phyloP scores from a whole-genome alignment of 176 grass and related monocot genomes.

The Juncus inflexus region DNA sequence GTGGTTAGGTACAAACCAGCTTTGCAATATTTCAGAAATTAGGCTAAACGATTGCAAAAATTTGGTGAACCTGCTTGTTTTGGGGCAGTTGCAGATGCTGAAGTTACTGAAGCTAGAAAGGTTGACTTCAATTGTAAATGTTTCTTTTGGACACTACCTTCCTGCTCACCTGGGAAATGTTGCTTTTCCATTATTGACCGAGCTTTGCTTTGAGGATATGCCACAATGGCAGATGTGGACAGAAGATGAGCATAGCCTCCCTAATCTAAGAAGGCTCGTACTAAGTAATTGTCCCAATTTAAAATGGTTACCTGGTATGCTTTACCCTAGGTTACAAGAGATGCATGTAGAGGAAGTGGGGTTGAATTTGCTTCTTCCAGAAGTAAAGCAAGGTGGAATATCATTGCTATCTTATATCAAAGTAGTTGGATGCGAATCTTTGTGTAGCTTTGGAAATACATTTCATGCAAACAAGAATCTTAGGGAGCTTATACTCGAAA shows the following conservation, averaged over 20 bases:
- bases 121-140: not conserved
- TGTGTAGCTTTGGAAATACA: not conserved
- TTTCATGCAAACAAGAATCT: not conserved
- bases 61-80: not conserved
- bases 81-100: slow-evolving; percentile 1
- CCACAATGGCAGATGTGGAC: not conserved
- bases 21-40: not conserved
- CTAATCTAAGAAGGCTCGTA: not conserved
- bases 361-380: not conserved
- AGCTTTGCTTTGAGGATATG: not conserved
- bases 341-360: slow-evolving; percentile 4
- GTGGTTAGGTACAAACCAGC: slow-evolving; percentile 10
- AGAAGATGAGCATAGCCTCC: slow-evolving; percentile 2
- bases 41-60: not conserved
- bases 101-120: slow-evolving; percentile 12
- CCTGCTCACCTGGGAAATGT: not conserved
- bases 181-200: not conserved
- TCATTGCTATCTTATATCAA: slow-evolving; percentile 1
- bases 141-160: not conserved
- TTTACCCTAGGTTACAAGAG: not conserved
- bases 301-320: slow-evolving; percentile 1
- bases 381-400: not conserved
- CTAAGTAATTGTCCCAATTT: slow-evolving; percentile 19
- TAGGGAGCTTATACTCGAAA: not conserved
- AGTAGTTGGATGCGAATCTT: not conserved